Percentiles rank a stretch among this genome's conserved stretches.
These are phyloP conservation scores for Aurinia saxatilis DNA, from an alignment of 345 rosid genomes.

Conservation along the genomic window DNA sequence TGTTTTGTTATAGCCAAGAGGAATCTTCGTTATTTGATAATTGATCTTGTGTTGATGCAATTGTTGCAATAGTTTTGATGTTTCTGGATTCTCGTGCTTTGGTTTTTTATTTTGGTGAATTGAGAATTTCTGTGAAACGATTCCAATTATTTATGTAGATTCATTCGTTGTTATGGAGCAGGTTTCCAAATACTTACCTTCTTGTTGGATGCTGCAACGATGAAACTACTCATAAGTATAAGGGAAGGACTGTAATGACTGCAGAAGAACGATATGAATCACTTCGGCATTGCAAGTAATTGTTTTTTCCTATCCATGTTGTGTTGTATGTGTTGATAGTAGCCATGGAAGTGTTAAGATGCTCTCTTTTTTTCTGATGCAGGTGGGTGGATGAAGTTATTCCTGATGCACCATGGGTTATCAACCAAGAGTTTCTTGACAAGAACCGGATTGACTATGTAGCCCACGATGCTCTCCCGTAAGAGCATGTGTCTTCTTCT, in stretches of 20 bases:
- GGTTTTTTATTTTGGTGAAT: not conserved
- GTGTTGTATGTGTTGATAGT: not conserved
- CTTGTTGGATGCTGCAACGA: conserved; percentile 94
- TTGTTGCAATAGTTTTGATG: conserved; percentile 5
- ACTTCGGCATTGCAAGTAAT: conserved; percentile 93
- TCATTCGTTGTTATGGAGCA: conserved; percentile 18
- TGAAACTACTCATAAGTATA: conserved; percentile 70
- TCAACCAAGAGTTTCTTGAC: conserved; percentile 80
- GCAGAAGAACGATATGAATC: conserved; percentile 83
- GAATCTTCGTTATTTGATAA: not conserved
- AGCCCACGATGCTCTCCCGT: conserved; percentile 96
- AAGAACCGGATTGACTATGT: conserved; percentile 65
- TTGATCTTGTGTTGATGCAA: too few relatives aligned
- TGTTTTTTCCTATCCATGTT: not conserved
- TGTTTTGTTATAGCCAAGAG: not conserved
- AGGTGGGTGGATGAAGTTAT: conserved; percentile 99
- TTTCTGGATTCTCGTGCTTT: not conserved
- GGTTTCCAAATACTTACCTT: conserved; percentile 74
- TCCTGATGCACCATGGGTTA: conserved; percentile 91
- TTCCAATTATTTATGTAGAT: too few relatives aligned
- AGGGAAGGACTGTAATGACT: conserved; percentile 91
- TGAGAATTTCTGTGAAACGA: not conserved
- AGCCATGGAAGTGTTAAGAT: not conserved
- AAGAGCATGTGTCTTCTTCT: conserved; percentile 19
- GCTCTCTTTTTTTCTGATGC: not conserved